These are phyloP conservation scores for Aspergillus cristatus DNA, from an alignment of 495 filamentous ascomycete species.

Conservation along the genomic window DNA sequence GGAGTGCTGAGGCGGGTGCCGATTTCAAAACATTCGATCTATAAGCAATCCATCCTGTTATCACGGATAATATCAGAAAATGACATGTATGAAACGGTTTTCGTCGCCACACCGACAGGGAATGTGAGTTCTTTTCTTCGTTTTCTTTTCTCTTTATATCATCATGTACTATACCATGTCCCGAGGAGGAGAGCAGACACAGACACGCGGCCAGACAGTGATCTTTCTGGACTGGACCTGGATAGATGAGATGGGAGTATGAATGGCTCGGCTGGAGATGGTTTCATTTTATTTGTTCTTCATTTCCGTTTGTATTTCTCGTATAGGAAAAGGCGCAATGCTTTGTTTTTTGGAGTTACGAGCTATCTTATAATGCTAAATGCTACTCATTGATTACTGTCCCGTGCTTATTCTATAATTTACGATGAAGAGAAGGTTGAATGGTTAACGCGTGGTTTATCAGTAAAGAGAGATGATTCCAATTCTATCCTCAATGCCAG, in stretches of 20 bases:
- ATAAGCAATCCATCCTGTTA: conserved; percentile 18
- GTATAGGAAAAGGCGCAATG: conserved; percentile 16
- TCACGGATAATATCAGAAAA: not conserved
- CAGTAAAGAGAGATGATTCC: too few relatives aligned
- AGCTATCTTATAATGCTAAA: too few relatives aligned
- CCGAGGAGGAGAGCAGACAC: conserved; percentile 8
- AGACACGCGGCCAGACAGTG: too few relatives aligned
- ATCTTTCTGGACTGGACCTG: not conserved
- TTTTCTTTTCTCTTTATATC: conserved; percentile 10
- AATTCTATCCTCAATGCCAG: too few relatives aligned
- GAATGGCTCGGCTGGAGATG: conserved; percentile 2
- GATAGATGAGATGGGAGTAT: conserved; percentile 3
- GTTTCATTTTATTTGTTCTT: conserved; percentile 5
- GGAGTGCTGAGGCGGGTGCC: conserved; percentile 51
- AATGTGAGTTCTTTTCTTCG: not conserved
- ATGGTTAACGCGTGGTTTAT: too few relatives aligned
- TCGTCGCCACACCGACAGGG: not conserved
- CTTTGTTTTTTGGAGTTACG: conserved; percentile 18
- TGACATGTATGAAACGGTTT: conserved; percentile 4
- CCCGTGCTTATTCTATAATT: too few relatives aligned
- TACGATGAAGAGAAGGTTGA: too few relatives aligned
- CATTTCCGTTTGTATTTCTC: conserved; percentile 10
- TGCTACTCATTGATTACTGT: too few relatives aligned
- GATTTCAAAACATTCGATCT: conserved; percentile 42
- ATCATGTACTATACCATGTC: conserved; percentile 20